Conservation (phyloP, 2,329 filamentous ascomycete species). For the Calonectria montana region DNA sequence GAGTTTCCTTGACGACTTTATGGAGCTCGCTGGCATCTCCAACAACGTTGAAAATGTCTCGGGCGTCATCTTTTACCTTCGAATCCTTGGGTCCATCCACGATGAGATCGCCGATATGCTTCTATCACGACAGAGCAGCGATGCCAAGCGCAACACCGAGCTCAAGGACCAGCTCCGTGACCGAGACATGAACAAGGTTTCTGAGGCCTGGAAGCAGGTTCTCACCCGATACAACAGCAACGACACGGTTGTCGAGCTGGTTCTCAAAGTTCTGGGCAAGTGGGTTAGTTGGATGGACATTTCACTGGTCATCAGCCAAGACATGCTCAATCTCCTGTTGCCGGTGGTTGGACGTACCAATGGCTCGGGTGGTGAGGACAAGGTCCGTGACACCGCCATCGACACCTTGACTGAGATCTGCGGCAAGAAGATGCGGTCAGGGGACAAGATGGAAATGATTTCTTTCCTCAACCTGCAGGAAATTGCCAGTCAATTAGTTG, state of each 20-base stretch:
- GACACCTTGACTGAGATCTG: constrained; percentile 97
- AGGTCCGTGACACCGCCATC: constrained; percentile 89
- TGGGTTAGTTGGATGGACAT: constrained; percentile 99
- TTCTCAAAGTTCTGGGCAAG: constrained; percentile 89
- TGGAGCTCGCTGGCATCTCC: constrained; percentile 75
- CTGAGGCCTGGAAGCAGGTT: constrained; percentile 91
- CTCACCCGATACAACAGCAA: constrained; percentile 80
- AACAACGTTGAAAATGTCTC: constrained; percentile 76
- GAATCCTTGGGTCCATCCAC: constrained; percentile 89
- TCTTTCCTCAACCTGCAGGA: constrained; percentile 87
- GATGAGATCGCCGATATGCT: constrained; percentile 97
- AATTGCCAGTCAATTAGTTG: constrained; percentile 87
- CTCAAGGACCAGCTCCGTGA: constrained; percentile 91
- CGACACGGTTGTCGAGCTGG: constrained; percentile 84
- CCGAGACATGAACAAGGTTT: constrained; percentile 89
- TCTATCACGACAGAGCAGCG: constrained; percentile 79
- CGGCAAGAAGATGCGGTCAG: constrained; percentile 95
- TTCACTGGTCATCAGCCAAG: constrained; percentile 88
- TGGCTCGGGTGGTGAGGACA: constrained; percentile 73
- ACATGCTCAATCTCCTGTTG: constrained; percentile 86
- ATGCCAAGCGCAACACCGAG: constrained; percentile 87
- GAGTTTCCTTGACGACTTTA: constrained; percentile 90
- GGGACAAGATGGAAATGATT: constrained; percentile 95
- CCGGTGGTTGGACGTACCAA: constrained; percentile 85
- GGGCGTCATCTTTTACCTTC: constrained; percentile 88